Evolutionary conservation across 768 basidiomycete species (phyloP), one percentile per base, ranked within the genome.

Genomic region (Lyophyllum decastes): DNA sequence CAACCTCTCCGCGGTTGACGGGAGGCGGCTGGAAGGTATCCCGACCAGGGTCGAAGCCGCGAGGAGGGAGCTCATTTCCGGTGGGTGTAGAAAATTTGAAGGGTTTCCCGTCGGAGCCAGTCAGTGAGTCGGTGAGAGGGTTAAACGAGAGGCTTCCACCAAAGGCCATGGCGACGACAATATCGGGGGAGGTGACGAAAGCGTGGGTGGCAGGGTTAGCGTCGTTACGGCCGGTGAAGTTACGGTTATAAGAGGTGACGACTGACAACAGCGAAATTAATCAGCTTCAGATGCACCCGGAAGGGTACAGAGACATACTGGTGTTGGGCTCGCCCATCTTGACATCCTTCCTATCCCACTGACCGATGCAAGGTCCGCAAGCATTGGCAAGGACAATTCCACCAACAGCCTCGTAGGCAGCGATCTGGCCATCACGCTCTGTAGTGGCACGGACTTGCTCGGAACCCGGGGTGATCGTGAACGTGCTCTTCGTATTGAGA

Each of bases 171-270:
- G 97, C 97, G 64, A 96, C 98, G 72, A 98, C 96, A 72, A 99
- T 78, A 68, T 97, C 92, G 43, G 92, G 94, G 33, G 94, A 94
- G 40, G 94, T 89, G 68, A 96, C 94, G 69, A 95, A 96, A 49
- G 94, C 92, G 76, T 98, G 97, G 30, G 97, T 99, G 61, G 95
- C 95, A 21, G 96, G 95, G 86, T 99, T 98, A 66, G 97, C 95
- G 68, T 98, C 97, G 75, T 99, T 99, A 71, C 97, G 94, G 57
- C 96, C 97, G 64, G 97, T 98, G 82, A 99, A 99, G 88, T 99
- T 99, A 73, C 97, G 95, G 88, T 99, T 99, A 86, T 99, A 99
- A 19, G 95, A 98, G 52, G 96, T 96, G 76, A 99, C 93, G 82
- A 98, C 92, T 94, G 47, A 9, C 4, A 47, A 22, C 38, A 50